Evolutionary conservation across 139 green algal genomes (phyloP).

Genomic region (Chlamydomonas incerta): DNA sequence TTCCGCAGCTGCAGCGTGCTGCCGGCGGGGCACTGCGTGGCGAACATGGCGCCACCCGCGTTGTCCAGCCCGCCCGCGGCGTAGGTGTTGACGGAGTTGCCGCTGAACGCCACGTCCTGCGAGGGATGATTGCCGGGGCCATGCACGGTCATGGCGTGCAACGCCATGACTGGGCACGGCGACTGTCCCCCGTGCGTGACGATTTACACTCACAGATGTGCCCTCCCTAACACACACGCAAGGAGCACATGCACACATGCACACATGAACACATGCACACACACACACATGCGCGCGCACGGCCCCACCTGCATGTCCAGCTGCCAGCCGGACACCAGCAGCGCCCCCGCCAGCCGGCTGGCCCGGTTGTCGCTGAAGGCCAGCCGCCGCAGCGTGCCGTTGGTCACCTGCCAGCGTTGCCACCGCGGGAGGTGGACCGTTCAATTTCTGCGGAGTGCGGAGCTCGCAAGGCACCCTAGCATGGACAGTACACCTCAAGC

Average conservation of each 20-base stretch:
- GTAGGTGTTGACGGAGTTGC: neutral
- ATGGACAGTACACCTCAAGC: too few species aligned
- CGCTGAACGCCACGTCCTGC: neutral
- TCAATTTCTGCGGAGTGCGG: too few species aligned
- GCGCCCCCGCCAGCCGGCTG: neutral
- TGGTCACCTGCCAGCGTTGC: neutral
- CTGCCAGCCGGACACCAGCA: constrained; percentile 5
- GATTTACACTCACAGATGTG: neutral
- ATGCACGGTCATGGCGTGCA: too few species aligned
- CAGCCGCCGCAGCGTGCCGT: neutral
- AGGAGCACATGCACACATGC: too few species aligned
- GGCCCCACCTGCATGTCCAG: neutral
- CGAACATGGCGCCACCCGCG: neutral
- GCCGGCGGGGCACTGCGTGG: neutral
- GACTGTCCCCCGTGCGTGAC: too few species aligned
- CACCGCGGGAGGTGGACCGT: neutral
- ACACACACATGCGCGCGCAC: neutral
- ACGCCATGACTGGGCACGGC: too few species aligned
- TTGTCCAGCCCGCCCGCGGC: neutral
- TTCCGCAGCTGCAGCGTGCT: neutral
- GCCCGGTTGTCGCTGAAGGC: neutral
- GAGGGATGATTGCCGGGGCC: too few species aligned
- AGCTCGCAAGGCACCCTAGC: too few species aligned
- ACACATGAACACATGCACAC: neutral
- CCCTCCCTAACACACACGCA: too few species aligned